phyloP scores from a whole-genome alignment of 2,329 filamentous ascomycete genomes.

The Hypoxylon sp. region DNA sequence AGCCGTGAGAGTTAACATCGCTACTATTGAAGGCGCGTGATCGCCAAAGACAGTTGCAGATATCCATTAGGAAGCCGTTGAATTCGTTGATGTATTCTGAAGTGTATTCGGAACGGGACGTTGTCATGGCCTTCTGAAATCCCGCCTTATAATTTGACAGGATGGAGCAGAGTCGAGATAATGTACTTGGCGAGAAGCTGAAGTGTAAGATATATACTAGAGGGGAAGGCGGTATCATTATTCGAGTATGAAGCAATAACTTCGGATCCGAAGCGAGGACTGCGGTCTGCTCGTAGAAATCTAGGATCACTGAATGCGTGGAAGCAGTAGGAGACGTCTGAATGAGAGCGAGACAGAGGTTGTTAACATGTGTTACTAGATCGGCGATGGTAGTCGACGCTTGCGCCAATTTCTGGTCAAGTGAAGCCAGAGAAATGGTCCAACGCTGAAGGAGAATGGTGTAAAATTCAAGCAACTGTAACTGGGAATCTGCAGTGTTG shows the following conservation, averaged over 20 bases:
- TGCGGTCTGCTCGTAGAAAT: conserved; percentile 77
- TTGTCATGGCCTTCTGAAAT: conserved; percentile 70
- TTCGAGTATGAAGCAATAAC: conserved; percentile 70
- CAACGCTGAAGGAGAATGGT: conserved; percentile 74
- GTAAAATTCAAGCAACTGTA: conserved; percentile 76
- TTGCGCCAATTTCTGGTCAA: conserved; percentile 55
- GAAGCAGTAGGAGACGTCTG: conserved; percentile 64
- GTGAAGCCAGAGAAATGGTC: conserved; percentile 63
- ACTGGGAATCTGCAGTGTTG: conserved; percentile 66
- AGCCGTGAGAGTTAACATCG: conserved; percentile 75
- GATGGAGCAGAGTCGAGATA: conserved; percentile 78
- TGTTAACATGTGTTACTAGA: conserved; percentile 66
- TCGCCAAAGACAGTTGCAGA: conserved; percentile 88
- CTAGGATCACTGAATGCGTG: conserved; percentile 71
- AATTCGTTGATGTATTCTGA: conserved; percentile 76
- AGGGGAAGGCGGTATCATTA: conserved; percentile 76
- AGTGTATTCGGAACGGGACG: conserved; percentile 62
- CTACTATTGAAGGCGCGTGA: conserved; percentile 76
- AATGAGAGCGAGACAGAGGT: conserved; percentile 71
- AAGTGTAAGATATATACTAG: conserved; percentile 82
- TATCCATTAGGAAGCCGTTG: conserved; percentile 89
- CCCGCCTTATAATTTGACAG: conserved; percentile 80
- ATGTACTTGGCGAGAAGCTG: conserved; percentile 70
- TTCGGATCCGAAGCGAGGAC: conserved; percentile 67
- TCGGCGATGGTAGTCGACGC: conserved; percentile 58